Evolutionary conservation across 441 rosid species (phyloP).

Genomic region (Corymbia calophylla): DNA sequence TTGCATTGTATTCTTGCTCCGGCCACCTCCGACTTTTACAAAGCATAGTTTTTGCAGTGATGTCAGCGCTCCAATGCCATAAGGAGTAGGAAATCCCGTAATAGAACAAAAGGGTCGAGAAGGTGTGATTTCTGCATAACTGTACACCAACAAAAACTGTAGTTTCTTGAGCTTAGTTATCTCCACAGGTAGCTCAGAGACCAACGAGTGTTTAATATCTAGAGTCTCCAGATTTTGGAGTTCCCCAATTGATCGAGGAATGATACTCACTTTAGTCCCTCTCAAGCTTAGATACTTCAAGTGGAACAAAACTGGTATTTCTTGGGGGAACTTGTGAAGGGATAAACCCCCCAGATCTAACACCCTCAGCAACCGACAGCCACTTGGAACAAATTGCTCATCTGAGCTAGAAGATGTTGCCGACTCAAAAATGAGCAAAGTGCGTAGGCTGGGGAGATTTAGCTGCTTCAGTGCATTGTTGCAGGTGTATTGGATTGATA

Average conservation of each 20-base stretch:
- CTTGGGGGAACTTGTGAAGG: too few species aligned
- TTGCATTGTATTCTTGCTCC: neutral
- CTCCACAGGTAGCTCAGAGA: neutral
- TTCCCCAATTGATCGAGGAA: neutral
- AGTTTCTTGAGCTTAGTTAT: neutral
- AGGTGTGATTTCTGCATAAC: neutral
- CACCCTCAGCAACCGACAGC: too few species aligned
- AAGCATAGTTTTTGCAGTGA: accelerated
- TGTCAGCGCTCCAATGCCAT: accelerated
- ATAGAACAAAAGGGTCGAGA: accelerated
- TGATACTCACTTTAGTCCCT: neutral
- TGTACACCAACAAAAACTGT: accelerated
- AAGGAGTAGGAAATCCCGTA: accelerated
- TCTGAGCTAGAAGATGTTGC: too few species aligned
- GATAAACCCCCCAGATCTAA: too few species aligned
- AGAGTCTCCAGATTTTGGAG: neutral
- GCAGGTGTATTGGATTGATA: too few species aligned
- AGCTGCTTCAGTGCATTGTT: too few species aligned
- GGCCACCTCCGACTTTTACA: neutral
- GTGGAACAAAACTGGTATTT: neutral
- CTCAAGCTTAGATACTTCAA: neutral
- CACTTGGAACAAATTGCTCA: too few species aligned
- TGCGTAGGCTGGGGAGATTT: too few species aligned
- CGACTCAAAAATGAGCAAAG: too few species aligned
- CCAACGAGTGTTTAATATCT: neutral